Conservation (phyloP, 768 basidiomycete genomes). For the Crepidotus variabilis region DNA sequence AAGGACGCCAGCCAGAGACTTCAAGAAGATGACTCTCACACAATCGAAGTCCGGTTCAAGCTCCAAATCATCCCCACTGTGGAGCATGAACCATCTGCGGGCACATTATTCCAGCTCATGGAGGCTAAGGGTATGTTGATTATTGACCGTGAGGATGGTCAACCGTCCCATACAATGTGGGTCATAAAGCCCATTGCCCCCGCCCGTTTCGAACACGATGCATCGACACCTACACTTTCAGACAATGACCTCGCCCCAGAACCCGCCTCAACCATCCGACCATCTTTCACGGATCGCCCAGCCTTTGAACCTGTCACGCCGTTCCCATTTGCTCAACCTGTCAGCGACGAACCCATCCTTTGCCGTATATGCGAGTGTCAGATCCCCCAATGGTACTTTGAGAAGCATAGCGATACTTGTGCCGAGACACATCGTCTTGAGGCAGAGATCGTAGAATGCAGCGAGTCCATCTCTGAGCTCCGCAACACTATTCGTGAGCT, state of each 20-base stretch:
- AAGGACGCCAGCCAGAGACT: conserved; percentile 81
- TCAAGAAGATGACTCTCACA: conserved; percentile 89
- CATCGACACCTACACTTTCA: conserved; percentile 59
- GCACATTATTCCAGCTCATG: conserved; percentile 75
- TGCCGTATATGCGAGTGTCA: conserved; percentile 98
- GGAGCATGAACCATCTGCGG: conserved; percentile 51
- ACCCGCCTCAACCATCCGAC: conserved; percentile 36
- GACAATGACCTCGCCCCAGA: conserved; percentile 41
- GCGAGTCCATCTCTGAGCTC: conserved; percentile 88
- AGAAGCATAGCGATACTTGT: conserved; percentile 99
- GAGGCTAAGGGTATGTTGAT: conserved; percentile 99
- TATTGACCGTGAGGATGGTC: conserved; percentile 85
- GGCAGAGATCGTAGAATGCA: conserved; percentile 90
- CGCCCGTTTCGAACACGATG: conserved; percentile 64
- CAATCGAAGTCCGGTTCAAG: conserved; percentile 88
- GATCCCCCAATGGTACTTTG: conserved; percentile 99
- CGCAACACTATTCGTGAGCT: conserved; percentile 84
- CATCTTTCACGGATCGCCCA: conserved; percentile 29
- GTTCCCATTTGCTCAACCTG: conserved; percentile 73
- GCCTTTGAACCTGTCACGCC: conserved; percentile 52
- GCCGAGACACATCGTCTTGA: conserved; percentile 94
- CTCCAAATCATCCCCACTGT: conserved; percentile 69
- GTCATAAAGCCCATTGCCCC: conserved; percentile 81
- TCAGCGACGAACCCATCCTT: conserved; percentile 80
- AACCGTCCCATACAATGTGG: conserved; percentile 97